Evolutionary conservation across 176 grass and related monocot genomes (phyloP), one percentile per base, ranked within the genome.

Genomic region (Triticum urartu): DNA sequence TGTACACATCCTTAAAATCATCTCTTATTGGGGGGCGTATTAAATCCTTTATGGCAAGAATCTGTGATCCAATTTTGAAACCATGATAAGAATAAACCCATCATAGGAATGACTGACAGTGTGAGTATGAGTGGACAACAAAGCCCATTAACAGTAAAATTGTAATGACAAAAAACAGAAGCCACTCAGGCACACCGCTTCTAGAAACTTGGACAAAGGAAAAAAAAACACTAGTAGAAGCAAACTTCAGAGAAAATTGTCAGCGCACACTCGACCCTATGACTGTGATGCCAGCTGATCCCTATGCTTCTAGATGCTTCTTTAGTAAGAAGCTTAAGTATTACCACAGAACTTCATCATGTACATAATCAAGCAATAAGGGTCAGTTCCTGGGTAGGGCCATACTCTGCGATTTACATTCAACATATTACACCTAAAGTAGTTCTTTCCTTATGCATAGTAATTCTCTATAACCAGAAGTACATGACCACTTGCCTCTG

Each of bases 1-100:
- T 61, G 85, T 98, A 98, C 22, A 98, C 95, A 72, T 98, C 95
- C 87, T 89, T 94, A 82, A 98, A 98, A 43, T 89, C 92, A n/a
- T 98, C 92, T 88, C 87, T 98, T 73, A 56, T 89, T 85, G 92
- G 91, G 26, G 93, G 90, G 0, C 90, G 91, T 85, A 98, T 90
- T 36, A 95, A 72, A 15, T 95, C 96, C 90, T 95, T 95, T 77
- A 98, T 74, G 25, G 88, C 90, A 84, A 98, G 83, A 77, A 98
- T 84, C 96, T 98, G 86, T 13, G 34, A 83, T 42, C 30, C 62
- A 76, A 76, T 74, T 34, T 68, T 86, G 79, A 77, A 79, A 79
- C 35, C 11, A 65, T 33, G 17, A 74, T 90, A 56, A 92, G 24
- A 83, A 4, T 88, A 85, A 79, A 12, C 75, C 58, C 20, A 89